Percentiles rank a stretch among this genome's conserved stretches.
Evolutionary conservation across 1,284 basidiomycete genomes (phyloP).

Genomic region (Melampsora medusae): DNA sequence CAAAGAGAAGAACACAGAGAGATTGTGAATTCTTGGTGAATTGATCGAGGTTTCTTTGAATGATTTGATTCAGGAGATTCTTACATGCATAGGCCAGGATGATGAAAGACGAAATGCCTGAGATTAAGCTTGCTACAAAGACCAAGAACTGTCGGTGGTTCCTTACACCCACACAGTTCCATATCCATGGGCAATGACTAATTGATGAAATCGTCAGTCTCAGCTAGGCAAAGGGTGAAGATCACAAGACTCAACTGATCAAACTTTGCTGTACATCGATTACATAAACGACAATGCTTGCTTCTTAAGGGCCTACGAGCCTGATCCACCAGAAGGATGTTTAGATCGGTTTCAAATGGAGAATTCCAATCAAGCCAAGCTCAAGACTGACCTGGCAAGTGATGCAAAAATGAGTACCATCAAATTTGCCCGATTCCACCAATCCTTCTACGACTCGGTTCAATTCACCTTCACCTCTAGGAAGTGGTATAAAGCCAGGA

Average conservation of each 20-base stretch:
- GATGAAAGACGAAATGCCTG: constrained; percentile 76
- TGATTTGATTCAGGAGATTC: constrained; percentile 52
- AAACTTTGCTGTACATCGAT: constrained; percentile 80
- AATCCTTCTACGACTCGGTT: constrained; percentile 82
- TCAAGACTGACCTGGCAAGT: constrained; percentile 71
- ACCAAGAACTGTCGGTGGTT: constrained; percentile 93
- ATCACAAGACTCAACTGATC: constrained; percentile 72
- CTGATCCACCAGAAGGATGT: constrained; percentile 54
- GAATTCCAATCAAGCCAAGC: not conserved
- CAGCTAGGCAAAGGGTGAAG: constrained; percentile 21
- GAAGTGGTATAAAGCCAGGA: constrained; percentile 81
- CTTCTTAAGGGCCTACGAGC: constrained; percentile 85
- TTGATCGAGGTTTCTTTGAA: not conserved
- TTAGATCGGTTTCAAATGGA: not conserved
- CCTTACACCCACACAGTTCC: constrained; percentile 93
- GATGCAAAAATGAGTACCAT: constrained; percentile 94
- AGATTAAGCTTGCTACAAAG: constrained; percentile 79
- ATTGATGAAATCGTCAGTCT: constrained; percentile 5
- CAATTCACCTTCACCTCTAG: constrained; percentile 71
- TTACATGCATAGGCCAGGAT: constrained; percentile 76
- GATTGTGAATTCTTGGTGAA: constrained; percentile 57
- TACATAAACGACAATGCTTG: constrained; percentile 90
- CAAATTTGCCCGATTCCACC: constrained; percentile 78
- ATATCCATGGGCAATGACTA: constrained; percentile 98
- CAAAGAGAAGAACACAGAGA: constrained; percentile 50